These are phyloP conservation scores for Blastobotrys niveus DNA, from an alignment of 1,139 yeast genomes.

Conservation along the genomic window DNA sequence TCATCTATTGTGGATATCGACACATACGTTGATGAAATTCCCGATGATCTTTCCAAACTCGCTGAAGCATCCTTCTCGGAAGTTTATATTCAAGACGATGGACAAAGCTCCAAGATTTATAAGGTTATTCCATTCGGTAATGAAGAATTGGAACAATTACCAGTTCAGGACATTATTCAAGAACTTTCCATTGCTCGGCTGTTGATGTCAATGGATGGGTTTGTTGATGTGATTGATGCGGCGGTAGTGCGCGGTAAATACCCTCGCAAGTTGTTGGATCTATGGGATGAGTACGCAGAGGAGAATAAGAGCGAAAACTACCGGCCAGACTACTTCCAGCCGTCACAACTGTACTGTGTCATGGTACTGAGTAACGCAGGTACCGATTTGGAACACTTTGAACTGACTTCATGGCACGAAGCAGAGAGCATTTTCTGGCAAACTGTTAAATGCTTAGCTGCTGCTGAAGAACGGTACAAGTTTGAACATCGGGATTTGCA, in stretches of 20 bases:
- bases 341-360: constrained; percentile 41
- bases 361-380: constrained; percentile 47
- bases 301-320: constrained; percentile 32
- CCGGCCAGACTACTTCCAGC: constrained; percentile 37
- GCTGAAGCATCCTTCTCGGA: constrained; percentile 46
- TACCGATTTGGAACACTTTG: constrained; percentile 41
- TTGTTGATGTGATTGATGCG: constrained; percentile 39
- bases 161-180: constrained; percentile 41
- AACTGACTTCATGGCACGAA: constrained; percentile 46
- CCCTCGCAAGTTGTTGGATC: constrained; percentile 38
- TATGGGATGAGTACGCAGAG: constrained; percentile 42
- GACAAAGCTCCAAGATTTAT: constrained; percentile 31
- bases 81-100: constrained; percentile 33
- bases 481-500: constrained; percentile 68
- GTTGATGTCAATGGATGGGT: constrained; percentile 39
- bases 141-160: constrained; percentile 39
- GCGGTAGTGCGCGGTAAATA: constrained; percentile 44
- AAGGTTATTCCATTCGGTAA: constrained; percentile 50
- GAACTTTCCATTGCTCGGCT: constrained; percentile 43
- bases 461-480: constrained; percentile 45
- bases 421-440: constrained; percentile 50
- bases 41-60: constrained; percentile 32
- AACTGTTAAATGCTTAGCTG: constrained; percentile 43
- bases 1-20: constrained; percentile 31
- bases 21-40: constrained; percentile 26